A percentile compares a stretch with the other conserved stretches of the same genome.
Evolutionary conservation across 2,329 filamentous ascomycete species (phyloP).

Genomic region (Trichoderma endophyticum): DNA sequence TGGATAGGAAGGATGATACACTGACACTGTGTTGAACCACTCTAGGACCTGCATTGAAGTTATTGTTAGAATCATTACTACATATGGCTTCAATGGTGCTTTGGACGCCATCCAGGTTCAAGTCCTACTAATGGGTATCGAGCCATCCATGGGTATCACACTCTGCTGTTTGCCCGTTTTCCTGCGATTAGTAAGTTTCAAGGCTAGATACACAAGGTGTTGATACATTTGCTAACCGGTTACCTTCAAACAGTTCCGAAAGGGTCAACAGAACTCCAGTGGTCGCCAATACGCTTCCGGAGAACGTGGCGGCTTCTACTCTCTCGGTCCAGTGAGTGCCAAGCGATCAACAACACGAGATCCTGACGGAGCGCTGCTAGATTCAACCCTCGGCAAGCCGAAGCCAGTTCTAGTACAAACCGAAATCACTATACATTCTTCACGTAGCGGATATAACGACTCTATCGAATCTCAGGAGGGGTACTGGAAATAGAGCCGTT

Average conservation of each 20-base stretch:
- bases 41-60: conserved; percentile 9
- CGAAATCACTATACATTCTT: conserved; percentile 10
- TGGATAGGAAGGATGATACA: too few species aligned
- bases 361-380: conserved; percentile 3
- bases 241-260: not conserved
- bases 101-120: conserved; percentile 6
- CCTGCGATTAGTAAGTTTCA: not conserved
- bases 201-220: too few species aligned
- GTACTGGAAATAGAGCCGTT: not conserved
- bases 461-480: conserved; percentile 7
- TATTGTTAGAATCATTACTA: conserved; percentile 8
- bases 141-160: conserved; percentile 11
- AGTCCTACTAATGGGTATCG: conserved; percentile 2
- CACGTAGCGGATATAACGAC: conserved; percentile 8
- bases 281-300: conserved; percentile 1
- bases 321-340: conserved; percentile 3
- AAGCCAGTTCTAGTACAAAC: conserved; percentile 4
- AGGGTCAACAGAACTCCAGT: not conserved
- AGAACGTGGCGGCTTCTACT: conserved; percentile 3
- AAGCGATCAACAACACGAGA: conserved; percentile 8
- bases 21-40: not conserved
- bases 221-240: not conserved
- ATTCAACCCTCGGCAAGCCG: conserved; percentile 1
- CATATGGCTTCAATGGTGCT: not conserved
- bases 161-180: conserved; percentile 9